phyloP scores from a whole-genome alignment of 805 yeast genomes.

The Yamadazyma akitaensis region DNA sequence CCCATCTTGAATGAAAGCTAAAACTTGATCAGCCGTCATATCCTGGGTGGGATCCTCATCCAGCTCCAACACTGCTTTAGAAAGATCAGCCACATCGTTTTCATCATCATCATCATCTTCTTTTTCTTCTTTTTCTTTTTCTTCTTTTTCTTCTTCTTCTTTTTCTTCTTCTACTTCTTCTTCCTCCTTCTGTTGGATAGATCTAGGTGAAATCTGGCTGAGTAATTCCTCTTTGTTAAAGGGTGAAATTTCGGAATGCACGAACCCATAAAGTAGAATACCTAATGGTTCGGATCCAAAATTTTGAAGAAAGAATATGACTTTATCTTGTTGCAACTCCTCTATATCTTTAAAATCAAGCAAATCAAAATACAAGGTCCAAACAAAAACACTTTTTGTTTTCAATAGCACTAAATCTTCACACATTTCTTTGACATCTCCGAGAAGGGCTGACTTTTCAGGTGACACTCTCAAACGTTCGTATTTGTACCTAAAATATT shows the following conservation, averaged over 20 bases:
- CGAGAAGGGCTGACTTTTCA: constrained; percentile 31
- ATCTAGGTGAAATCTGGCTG: constrained; percentile 1
- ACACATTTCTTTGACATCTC: constrained; percentile 51
- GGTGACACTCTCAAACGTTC: constrained; percentile 55
- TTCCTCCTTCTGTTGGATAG: not conserved
- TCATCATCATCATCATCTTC: constrained; percentile 12
- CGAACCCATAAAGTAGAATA: constrained; percentile 56
- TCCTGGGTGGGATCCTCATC: not conserved
- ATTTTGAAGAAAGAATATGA: constrained; percentile 50
- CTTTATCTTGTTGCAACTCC: constrained; percentile 41
- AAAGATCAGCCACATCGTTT: constrained; percentile 9
- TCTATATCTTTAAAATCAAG: constrained; percentile 51
- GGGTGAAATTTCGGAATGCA: constrained; percentile 66
- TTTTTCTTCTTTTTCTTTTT: constrained; percentile 5
- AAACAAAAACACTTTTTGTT: constrained; percentile 58
- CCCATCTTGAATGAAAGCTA: constrained; percentile 51
- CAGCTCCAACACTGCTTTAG: not conserved
- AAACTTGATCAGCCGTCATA: constrained; percentile 48
- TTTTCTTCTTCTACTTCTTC: constrained; percentile 8
- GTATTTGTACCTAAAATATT: constrained; percentile 54
- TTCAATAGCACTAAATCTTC: constrained; percentile 72
- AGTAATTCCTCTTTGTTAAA: constrained; percentile 34
- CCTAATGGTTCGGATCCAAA: constrained; percentile 66
- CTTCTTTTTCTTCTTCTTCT: constrained; percentile 3
- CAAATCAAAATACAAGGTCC: constrained; percentile 77